These are phyloP conservation scores for Ceriops decandra DNA, from an alignment of 345 rosid genomes.

Conservation along the genomic window DNA sequence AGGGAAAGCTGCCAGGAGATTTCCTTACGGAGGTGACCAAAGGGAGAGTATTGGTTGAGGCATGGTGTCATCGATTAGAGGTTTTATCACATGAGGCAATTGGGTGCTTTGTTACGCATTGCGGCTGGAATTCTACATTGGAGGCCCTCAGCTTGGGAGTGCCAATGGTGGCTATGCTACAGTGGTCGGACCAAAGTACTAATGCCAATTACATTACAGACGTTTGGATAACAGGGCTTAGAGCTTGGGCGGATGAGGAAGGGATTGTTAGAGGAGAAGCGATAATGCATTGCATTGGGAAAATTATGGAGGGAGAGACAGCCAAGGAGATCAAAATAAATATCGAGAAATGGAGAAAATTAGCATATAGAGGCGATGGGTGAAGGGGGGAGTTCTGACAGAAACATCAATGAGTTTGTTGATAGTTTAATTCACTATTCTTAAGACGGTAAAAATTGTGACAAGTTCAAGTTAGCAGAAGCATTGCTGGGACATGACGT, in stretches of 20 bases:
- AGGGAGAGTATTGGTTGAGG: slow-evolving; percentile 25
- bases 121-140: slow-evolving; percentile 39
- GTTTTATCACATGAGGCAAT: slow-evolving; percentile 28
- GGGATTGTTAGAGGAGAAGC: slow-evolving; percentile 22
- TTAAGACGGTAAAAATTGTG: no score
- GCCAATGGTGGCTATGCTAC: slow-evolving; percentile 44
- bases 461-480: no score
- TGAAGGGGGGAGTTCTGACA: slow-evolving; percentile 35
- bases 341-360: slow-evolving; percentile 36
- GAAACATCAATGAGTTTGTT: slow-evolving; percentile 33
- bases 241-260: slow-evolving; percentile 14
- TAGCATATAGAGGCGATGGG: slow-evolving; percentile 22
- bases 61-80: slow-evolving; percentile 37
- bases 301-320: slow-evolving; percentile 31
- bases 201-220: slow-evolving; percentile 40
- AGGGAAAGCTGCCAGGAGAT: slow-evolving; percentile 12
- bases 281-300: slow-evolving; percentile 22
- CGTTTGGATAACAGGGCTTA: slow-evolving; percentile 38
- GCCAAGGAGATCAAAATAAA: slow-evolving; percentile 26
- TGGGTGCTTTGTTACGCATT: slow-evolving; percentile 45
- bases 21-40: slow-evolving; percentile 14
- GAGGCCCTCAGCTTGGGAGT: slow-evolving; percentile 48
- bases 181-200: slow-evolving; percentile 43
- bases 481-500: no score
- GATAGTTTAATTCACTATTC: background rate